These are phyloP conservation scores for Hypomyces perniciosus DNA, from an alignment of 2,329 filamentous ascomycete genomes.

Conservation along the genomic window DNA sequence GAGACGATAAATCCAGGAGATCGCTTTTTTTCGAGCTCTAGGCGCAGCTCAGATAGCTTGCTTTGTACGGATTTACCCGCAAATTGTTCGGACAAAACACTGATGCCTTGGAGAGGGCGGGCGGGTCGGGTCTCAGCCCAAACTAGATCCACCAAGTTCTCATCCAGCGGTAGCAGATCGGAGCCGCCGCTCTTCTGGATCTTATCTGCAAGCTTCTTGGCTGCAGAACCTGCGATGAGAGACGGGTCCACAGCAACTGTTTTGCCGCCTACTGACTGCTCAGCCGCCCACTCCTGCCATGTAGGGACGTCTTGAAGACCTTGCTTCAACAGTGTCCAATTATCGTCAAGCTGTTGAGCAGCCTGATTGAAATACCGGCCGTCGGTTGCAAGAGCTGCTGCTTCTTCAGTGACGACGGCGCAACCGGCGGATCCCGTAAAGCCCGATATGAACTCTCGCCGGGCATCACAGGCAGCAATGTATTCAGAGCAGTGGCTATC, in stretches of 20 bases:
- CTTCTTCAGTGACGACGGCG: conserved; percentile 78
- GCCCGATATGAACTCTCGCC: conserved; percentile 85
- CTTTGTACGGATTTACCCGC: conserved; percentile 75
- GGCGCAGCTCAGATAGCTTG: conserved; percentile 82
- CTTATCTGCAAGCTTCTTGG: conserved; percentile 71
- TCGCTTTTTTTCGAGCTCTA: conserved; percentile 87
- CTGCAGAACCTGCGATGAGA: conserved; percentile 62
- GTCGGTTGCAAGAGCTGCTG: conserved; percentile 88
- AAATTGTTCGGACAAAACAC: conserved; percentile 64
- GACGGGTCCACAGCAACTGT: conserved; percentile 86
- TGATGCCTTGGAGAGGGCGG: conserved; percentile 69
- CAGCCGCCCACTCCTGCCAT: conserved; percentile 93
- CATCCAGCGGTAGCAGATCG: conserved; percentile 65
- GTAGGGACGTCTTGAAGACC: conserved; percentile 90
- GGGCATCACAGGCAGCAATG: conserved; percentile 89
- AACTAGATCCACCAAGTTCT: conserved; percentile 86
- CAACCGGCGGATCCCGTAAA: conserved; percentile 95
- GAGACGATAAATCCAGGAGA: conserved; percentile 82
- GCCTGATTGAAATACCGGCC: conserved; percentile 98
- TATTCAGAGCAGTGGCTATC: conserved; percentile 98
- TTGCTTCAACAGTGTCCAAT: conserved; percentile 90
- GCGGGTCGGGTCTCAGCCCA: conserved; percentile 72
- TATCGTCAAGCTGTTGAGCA: conserved; percentile 78
- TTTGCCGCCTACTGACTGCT: conserved; percentile 81
- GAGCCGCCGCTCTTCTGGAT: conserved; percentile 81